phyloP scores from a whole-genome alignment of 306 rosid genomes.

The Malus fusca region DNA sequence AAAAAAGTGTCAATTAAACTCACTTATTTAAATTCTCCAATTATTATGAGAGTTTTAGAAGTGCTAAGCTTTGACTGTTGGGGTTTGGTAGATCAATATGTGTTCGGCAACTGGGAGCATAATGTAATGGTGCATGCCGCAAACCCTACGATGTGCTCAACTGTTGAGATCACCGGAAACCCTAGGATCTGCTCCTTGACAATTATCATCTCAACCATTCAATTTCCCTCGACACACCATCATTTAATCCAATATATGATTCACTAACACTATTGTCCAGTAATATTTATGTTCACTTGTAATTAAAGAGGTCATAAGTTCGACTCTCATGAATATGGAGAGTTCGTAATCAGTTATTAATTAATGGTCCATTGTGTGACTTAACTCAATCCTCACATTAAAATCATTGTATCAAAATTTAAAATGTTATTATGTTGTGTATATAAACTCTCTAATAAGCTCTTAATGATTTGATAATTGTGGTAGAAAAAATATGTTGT shows the following conservation, averaged over 20 bases:
- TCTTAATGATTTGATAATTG: too few species aligned
- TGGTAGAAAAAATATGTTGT: too few species aligned
- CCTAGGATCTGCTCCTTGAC: not conserved
- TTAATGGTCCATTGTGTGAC: not conserved
- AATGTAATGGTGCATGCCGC: not conserved
- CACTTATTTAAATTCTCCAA: not conserved
- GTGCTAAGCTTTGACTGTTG: not conserved
- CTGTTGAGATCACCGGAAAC: not conserved
- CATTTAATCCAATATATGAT: not conserved
- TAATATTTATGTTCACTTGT: too few species aligned
- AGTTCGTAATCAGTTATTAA: too few species aligned
- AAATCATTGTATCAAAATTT: too few species aligned
- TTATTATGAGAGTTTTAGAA: not conserved
- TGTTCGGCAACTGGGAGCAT: conserved; percentile 29
- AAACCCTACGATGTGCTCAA: not conserved
- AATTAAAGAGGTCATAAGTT: not conserved
- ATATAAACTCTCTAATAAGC: not conserved
- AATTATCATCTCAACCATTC: not conserved
- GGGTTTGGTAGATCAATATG: not conserved
- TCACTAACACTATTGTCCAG: too few species aligned
- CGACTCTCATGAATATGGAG: too few species aligned
- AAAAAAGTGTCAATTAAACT: not conserved
- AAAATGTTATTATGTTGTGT: not conserved
- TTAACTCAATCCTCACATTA: not conserved
- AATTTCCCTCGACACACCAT: not conserved